Conservation (phyloP, 495 filamentous ascomycete species). For the Aspergillus egyptiacus region DNA sequence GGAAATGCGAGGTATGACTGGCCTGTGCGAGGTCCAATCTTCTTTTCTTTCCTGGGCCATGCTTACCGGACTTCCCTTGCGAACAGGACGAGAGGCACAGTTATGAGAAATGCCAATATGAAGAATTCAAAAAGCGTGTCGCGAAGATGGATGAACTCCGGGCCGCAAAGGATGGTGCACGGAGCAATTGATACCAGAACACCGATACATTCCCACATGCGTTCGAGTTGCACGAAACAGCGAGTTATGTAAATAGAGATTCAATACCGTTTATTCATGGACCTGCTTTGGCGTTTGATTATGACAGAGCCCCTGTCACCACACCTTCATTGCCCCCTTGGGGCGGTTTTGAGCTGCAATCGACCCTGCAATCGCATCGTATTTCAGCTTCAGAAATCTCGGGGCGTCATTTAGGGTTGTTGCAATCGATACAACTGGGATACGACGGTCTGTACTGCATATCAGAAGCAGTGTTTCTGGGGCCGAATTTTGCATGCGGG, state of each 20-base stretch:
- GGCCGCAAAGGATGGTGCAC: slow-evolving; percentile 73
- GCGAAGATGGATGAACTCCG: slow-evolving; percentile 97
- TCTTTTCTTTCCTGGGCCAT: not conserved
- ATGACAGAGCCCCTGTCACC: slow-evolving; percentile 14
- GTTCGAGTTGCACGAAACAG: slow-evolving; percentile 24
- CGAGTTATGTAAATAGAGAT: slow-evolving; percentile 45
- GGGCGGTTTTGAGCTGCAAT: not conserved
- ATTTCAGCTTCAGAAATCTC: too few species aligned
- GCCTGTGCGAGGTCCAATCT: not conserved
- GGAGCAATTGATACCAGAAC: slow-evolving; percentile 67
- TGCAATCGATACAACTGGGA: too few species aligned
- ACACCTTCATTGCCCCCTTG: not conserved
- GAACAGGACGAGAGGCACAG: slow-evolving; percentile 82
- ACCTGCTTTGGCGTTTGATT: slow-evolving; percentile 36
- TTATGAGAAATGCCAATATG: slow-evolving; percentile 99
- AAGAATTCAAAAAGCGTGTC: slow-evolving; percentile 96
- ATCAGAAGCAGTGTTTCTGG: too few species aligned
- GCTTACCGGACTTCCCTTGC: slow-evolving; percentile 6
- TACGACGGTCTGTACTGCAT: too few species aligned
- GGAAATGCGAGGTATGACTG: slow-evolving; percentile 87
- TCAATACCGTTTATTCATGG: slow-evolving; percentile 35
- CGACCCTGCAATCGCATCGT: too few species aligned
- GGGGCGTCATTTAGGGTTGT: too few species aligned
- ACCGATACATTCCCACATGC: slow-evolving; percentile 13
- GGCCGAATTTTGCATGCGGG: too few species aligned